These are phyloP conservation scores for Salix suchowensis DNA, from an alignment of 345 rosid species.

Conservation along the genomic window DNA sequence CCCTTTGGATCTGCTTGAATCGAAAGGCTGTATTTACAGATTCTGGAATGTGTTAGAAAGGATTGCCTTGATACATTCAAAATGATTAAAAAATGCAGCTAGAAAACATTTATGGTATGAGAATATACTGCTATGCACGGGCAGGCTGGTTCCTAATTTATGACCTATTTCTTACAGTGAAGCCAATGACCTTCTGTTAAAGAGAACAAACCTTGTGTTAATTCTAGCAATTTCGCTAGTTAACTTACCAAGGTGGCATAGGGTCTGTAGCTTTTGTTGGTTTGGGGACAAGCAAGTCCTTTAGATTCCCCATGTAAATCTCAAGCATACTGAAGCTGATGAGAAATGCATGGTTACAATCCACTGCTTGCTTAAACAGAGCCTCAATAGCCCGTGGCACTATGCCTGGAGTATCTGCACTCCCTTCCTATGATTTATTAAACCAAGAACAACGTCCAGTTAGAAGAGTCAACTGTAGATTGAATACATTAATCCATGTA, in stretches of 20 bases:
- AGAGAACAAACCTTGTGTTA: background rate
- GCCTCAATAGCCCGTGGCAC: conserved; percentile 60
- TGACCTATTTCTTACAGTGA: background rate
- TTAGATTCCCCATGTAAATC: conserved; percentile 77
- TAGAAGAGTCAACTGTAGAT: background rate
- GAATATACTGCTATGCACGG: too few species aligned
- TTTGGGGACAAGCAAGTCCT: conserved; percentile 61
- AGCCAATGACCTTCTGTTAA: background rate
- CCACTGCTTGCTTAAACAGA: conserved; percentile 51
- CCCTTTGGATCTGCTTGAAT: conserved; percentile 57
- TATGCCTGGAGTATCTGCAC: conserved; percentile 51
- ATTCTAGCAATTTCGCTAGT: background rate
- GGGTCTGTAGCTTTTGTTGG: conserved; percentile 43
- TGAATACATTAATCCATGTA: background rate
- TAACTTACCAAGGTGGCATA: conserved; percentile 56
- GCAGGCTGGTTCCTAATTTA: too few species aligned
- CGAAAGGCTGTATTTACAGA: conserved; percentile 51
- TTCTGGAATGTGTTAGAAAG: conserved; percentile 1
- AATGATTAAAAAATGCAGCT: background rate
- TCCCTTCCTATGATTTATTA: conserved; percentile 52
- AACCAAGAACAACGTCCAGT: background rate
- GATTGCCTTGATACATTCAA: background rate
- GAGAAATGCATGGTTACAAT: conserved; percentile 45
- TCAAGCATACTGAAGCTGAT: conserved; percentile 80
- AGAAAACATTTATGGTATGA: background rate